These are phyloP conservation scores for Triticum aestivum DNA, from an alignment of 176 grass and related monocot species.

Conservation along the genomic window IWGSC_CS_RefSeq_v2.1 NC_057814.1:88445833-88446332, in stretches of 20 bases:
- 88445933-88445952: neutral
- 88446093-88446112: neutral
- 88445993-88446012: neutral
- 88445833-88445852: neutral
- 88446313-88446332: neutral
- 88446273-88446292: neutral
- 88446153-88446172: neutral
- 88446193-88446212: neutral
- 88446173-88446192: neutral
- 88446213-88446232: neutral
- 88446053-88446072: neutral
- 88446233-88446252: neutral
- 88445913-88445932: neutral
- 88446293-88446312: neutral
- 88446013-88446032: neutral
- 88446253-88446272: neutral
- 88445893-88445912: neutral
- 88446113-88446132: neutral
- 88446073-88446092: neutral
- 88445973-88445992: neutral
- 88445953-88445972: neutral
- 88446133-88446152: neutral
- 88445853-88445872: neutral
- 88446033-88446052: neutral
- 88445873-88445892: neutral